Base-by-base conservation (phyloP, 345 rosid genomes). In the Combretum micranthum region DNA sequence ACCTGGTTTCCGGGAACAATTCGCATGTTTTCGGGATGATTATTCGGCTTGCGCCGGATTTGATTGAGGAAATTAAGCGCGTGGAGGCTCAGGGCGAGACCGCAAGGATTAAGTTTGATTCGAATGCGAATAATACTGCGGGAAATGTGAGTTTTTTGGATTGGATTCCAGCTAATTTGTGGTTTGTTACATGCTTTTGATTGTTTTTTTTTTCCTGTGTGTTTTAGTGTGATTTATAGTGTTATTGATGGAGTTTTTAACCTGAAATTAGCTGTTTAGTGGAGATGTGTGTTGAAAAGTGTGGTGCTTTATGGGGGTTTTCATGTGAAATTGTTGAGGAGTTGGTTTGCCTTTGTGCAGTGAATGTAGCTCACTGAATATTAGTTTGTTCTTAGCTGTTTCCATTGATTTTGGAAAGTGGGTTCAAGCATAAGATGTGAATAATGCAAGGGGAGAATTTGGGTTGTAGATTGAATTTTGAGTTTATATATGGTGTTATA, bases 31-130 rank as follows among this genome's bases (percentile, higher is more conserved):
- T 88, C 48, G 83, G 83, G 13, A 81, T 86, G 97, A 86, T 84
- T 20, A 86, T 92, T 47, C 69, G 83, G 64, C 54, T 92, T 64
- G 75, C 80, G 20, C 98, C 98, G 44, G 98, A 83, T 60, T 73
- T 92, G 78, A 84, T 92, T 55, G 95, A 92, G 26, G 95, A 92
- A 87, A 88, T 92, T 73, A 84, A 75, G 71, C 79, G 77, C 47
- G 72, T 77, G 13, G 96, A 92, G 63, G 82, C 79, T 13, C 90
- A 83, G 59, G 89, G 97, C 19, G 79, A 74, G 54, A 68, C 76
- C 19, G 87, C 97, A 9, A 77, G 72, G 82, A 93, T 93, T 77
- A 93, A 89, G 69, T 93, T 93, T 74, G 97, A 82, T 77, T 75
- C 89, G 21, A 63, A 79, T 46, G 75, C 84, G 50, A 76, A 72